Evolutionary conservation across 371 early-diverging fungal species (phyloP).

Genomic region (Paraphysoderma sedebokerense): DNA sequence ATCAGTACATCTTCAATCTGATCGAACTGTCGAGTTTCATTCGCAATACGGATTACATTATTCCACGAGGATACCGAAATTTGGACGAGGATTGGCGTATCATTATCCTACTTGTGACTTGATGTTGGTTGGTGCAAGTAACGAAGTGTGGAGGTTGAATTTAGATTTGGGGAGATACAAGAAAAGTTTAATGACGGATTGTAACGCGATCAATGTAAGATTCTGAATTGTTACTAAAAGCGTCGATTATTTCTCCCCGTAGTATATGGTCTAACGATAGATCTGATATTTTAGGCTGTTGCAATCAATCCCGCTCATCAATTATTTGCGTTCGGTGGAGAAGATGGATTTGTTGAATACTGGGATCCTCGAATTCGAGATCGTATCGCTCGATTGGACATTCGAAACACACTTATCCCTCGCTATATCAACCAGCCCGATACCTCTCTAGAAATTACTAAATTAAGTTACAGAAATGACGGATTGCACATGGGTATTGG

Average conservation of each 20-base stretch:
- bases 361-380: slow-evolving; percentile 79
- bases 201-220: slow-evolving; percentile 51
- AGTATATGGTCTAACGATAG: not conserved
- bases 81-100: slow-evolving; percentile 83
- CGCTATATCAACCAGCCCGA: not conserved
- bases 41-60: slow-evolving; percentile 91
- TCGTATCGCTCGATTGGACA: slow-evolving; percentile 39
- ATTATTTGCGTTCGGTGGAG: slow-evolving; percentile 77
- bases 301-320: slow-evolving; percentile 82
- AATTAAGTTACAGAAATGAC: slow-evolving; percentile 63
- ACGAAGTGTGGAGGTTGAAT: slow-evolving; percentile 84
- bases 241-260: too few species aligned
- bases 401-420: slow-evolving; percentile 36
- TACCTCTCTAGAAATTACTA: slow-evolving; percentile 43
- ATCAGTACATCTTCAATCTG: slow-evolving; percentile 75
- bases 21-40: slow-evolving; percentile 94
- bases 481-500: slow-evolving; percentile 85
- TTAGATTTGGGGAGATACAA: slow-evolving; percentile 90
- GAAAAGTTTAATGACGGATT: slow-evolving; percentile 55
- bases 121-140: slow-evolving; percentile 58
- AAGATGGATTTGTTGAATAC: slow-evolving; percentile 76
- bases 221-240: not conserved
- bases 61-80: slow-evolving; percentile 87
- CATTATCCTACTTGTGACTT: slow-evolving; percentile 86
- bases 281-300: slow-evolving; percentile 7